A percentile compares a stretch with the other conserved stretches of the same genome.
phyloP scores from a whole-genome alignment of 2,329 filamentous ascomycete species.

The Phaeophleospora eucalypticola region DNA sequence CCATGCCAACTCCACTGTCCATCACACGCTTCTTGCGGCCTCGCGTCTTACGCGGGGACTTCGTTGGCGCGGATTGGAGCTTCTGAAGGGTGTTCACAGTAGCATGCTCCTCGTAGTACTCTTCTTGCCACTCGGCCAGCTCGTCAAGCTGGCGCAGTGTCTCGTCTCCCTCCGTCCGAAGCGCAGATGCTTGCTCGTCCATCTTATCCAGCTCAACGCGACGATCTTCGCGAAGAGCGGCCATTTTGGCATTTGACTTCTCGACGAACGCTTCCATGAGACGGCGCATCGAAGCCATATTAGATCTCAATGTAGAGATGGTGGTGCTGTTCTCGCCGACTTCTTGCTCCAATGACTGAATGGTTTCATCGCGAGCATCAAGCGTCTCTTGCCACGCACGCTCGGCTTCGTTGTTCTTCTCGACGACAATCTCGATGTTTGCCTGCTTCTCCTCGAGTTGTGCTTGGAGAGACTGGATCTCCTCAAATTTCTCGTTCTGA shows the following conservation, averaged over 20 bases:
- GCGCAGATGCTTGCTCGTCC: not conserved
- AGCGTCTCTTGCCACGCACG: slow-evolving; percentile 39
- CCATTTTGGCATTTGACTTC: slow-evolving; percentile 4
- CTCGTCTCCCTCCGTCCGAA: not conserved
- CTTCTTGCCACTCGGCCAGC: not conserved
- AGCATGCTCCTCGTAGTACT: not conserved
- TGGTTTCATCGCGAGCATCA: slow-evolving; percentile 36
- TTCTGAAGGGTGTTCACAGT: not conserved
- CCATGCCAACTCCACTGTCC: slow-evolving; percentile 2
- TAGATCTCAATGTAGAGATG: slow-evolving; percentile 23
- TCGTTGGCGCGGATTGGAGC: not conserved
- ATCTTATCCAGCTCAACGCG: not conserved
- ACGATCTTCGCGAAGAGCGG: not conserved
- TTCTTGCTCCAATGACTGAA: slow-evolving; percentile 30
- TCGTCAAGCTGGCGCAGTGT: not conserved
- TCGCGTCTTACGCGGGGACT: not conserved
- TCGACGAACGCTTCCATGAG: slow-evolving; percentile 5
- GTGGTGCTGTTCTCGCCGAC: slow-evolving; percentile 17
- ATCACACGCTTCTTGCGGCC: slow-evolving; percentile 4
- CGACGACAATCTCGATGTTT: slow-evolving; percentile 30
- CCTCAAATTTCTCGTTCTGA: slow-evolving; percentile 30
- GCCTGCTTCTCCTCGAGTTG: slow-evolving; percentile 32
- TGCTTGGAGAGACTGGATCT: slow-evolving; percentile 29
- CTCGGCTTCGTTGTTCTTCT: slow-evolving; percentile 31
- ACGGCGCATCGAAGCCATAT: slow-evolving; percentile 13